Conservation (phyloP, 2,329 filamentous ascomycete species). For the Aureobasidium sp. region DNA sequence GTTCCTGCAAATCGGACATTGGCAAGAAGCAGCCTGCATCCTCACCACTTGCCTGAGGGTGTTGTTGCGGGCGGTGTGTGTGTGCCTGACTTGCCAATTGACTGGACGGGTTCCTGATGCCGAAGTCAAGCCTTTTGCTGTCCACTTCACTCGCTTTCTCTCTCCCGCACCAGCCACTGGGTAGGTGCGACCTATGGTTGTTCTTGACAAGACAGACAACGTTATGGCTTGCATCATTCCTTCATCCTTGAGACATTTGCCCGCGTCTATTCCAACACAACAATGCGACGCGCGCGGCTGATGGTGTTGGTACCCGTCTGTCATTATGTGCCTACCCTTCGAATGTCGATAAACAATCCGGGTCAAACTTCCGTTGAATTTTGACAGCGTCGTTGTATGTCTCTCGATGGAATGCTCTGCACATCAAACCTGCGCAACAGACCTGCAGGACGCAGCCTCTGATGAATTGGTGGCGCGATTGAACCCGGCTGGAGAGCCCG, state of each 20-base stretch:
- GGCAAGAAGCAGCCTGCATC: background rate
- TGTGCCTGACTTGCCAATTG: constrained; percentile 4
- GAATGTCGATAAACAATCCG: background rate
- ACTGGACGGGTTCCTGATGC: constrained; percentile 12
- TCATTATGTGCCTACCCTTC: background rate
- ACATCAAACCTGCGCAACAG: constrained; percentile 6
- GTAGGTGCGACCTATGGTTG: background rate
- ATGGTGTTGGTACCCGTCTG: background rate
- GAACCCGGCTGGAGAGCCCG: background rate
- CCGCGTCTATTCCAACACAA: background rate
- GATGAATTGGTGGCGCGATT: constrained; percentile 11
- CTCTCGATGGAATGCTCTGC: constrained; percentile 11
- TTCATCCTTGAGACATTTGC: background rate
- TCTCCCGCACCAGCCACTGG: constrained; percentile 6
- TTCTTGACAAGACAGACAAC: background rate
- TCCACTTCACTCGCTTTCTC: background rate
- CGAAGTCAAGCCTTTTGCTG: constrained; percentile 3
- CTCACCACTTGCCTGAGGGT: background rate
- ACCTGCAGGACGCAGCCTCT: constrained; percentile 2
- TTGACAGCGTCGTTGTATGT: background rate
- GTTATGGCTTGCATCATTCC: background rate
- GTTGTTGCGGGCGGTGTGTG: background rate
- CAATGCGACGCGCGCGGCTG: constrained; percentile 2
- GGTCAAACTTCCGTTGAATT: background rate
- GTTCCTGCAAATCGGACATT: constrained; percentile 7